These are phyloP conservation scores for Metarhizium sp. DNA, from an alignment of 2,329 filamentous ascomycete genomes.

Conservation along the genomic window DNA sequence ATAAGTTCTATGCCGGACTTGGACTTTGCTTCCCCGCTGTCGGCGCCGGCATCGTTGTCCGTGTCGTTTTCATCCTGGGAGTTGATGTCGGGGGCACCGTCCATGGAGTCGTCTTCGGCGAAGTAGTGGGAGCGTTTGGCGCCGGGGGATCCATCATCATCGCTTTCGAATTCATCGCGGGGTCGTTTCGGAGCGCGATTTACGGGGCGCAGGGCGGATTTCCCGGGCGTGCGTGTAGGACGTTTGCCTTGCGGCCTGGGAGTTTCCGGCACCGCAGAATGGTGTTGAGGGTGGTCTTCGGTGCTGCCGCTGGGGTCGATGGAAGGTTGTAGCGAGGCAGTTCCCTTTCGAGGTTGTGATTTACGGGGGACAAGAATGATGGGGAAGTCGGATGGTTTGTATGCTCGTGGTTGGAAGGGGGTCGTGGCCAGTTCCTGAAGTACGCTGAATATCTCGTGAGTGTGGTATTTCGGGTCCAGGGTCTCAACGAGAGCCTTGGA, in stretches of 20 bases:
- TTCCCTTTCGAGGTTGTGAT: slow-evolving; percentile 3
- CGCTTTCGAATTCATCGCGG: slow-evolving; percentile 27
- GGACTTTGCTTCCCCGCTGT: neutral
- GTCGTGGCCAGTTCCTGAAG: slow-evolving; percentile 19
- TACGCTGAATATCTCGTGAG: slow-evolving; percentile 22
- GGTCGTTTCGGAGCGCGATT: slow-evolving; percentile 32
- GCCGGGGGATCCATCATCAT: slow-evolving; percentile 27
- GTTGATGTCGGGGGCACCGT: slow-evolving; percentile 16
- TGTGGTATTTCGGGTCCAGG: slow-evolving; percentile 25
- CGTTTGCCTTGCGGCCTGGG: slow-evolving; percentile 20
- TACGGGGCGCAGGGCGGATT: slow-evolving; percentile 6
- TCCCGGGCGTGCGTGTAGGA: slow-evolving; percentile 10
- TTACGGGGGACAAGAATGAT: slow-evolving; percentile 15
- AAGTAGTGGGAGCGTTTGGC: slow-evolving; percentile 27
- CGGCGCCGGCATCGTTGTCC: neutral
- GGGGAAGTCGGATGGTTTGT: slow-evolving; percentile 20
- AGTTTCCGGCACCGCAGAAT: slow-evolving; percentile 12
- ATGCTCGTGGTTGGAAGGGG: slow-evolving; percentile 18
- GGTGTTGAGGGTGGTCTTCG: slow-evolving; percentile 4
- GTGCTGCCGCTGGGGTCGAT: slow-evolving; percentile 2
- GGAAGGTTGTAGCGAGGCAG: slow-evolving; percentile 1
- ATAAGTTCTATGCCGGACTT: slow-evolving; percentile 19
- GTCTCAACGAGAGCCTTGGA: slow-evolving; percentile 27
- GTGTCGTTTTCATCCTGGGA: slow-evolving; percentile 7
- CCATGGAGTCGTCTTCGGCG: slow-evolving; percentile 15